Percentiles rank a stretch among this genome's conserved stretches.
Evolutionary conservation across 352 stramenopile species (phyloP).

Genomic region (Phytophthora sp.): DNA sequence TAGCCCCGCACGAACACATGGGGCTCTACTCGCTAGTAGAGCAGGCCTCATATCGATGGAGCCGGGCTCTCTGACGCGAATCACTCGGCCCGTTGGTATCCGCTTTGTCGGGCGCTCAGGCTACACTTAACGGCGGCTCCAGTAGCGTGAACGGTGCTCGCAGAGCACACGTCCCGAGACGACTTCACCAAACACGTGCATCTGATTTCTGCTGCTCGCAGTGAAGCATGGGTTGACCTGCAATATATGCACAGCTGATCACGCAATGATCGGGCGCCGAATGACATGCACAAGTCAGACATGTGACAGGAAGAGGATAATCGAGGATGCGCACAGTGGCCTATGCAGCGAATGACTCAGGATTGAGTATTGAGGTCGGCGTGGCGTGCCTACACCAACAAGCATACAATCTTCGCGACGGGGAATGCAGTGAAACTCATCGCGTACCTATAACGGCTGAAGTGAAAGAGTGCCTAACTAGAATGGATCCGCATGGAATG

Average conservation of each 20-base stretch:
- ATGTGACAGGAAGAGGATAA: neutral
- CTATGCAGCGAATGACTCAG: neutral
- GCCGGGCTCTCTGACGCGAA: no score
- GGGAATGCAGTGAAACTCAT: neutral
- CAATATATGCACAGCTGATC: neutral
- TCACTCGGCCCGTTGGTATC: neutral
- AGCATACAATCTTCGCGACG: neutral
- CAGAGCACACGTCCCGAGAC: neutral
- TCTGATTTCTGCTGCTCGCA: constrained; percentile 1
- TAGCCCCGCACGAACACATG: no score
- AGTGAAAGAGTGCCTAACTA: constrained; percentile 4
- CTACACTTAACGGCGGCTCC: neutral
- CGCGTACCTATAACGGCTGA: neutral
- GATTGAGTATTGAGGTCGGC: neutral
- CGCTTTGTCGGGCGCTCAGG: no score
- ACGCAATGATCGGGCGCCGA: constrained; percentile 3
- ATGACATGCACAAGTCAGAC: neutral
- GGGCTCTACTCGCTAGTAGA: no score
- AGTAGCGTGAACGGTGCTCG: neutral
- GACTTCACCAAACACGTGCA: neutral
- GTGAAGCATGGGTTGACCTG: neutral
- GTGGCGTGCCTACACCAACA: neutral
- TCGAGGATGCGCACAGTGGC: neutral
- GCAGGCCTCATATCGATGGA: no score
- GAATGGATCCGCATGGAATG: constrained; percentile 4